Percentiles rank a stretch among this genome's conserved stretches.
These are phyloP conservation scores for Hypoxylon lienhwacheense DNA, from an alignment of 495 filamentous ascomycete genomes.

Conservation along the genomic window DNA sequence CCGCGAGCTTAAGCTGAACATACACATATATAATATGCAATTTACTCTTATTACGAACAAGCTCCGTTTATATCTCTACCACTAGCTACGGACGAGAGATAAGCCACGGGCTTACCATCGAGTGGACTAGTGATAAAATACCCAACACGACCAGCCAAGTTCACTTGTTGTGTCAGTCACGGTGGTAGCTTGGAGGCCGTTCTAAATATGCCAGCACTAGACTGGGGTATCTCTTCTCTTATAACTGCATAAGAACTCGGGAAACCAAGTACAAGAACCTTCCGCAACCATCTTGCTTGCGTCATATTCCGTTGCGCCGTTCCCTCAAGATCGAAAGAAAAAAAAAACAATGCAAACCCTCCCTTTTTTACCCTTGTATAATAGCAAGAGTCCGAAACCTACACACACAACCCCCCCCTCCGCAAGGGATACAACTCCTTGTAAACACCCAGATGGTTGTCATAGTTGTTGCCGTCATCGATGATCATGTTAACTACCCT, in stretches of 20 bases:
- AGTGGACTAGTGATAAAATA: no score
- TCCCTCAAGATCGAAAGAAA: conserved; percentile 28
- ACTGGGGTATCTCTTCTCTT: conserved; percentile 35
- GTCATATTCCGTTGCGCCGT: conserved; percentile 37
- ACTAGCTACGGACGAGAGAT: neutral
- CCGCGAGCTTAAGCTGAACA: no score
- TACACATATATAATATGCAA: no score
- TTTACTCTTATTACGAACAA: no score
- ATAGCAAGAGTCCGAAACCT: conserved; percentile 14
- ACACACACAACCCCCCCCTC: conserved; percentile 2
- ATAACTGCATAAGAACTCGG: conserved; percentile 22
- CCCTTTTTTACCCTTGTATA: conserved; percentile 22
- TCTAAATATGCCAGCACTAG: conserved; percentile 30
- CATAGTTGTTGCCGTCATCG: no score
- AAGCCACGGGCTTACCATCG: conserved; percentile 11
- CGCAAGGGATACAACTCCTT: conserved; percentile 17
- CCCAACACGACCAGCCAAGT: no score
- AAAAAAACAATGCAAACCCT: conserved; percentile 16
- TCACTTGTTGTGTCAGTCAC: conserved; percentile 5
- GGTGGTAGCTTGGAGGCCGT: conserved; percentile 3
- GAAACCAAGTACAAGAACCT: conserved; percentile 28
- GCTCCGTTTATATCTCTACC: no score
- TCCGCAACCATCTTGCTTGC: conserved; percentile 30
- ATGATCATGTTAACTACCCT: conserved; percentile 12
- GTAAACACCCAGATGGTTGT: conserved; percentile 10